Evolutionary conservation across 2,329 filamentous ascomycete genomes (phyloP).

Genomic region (Conoideocrella luteorostrata): DNA sequence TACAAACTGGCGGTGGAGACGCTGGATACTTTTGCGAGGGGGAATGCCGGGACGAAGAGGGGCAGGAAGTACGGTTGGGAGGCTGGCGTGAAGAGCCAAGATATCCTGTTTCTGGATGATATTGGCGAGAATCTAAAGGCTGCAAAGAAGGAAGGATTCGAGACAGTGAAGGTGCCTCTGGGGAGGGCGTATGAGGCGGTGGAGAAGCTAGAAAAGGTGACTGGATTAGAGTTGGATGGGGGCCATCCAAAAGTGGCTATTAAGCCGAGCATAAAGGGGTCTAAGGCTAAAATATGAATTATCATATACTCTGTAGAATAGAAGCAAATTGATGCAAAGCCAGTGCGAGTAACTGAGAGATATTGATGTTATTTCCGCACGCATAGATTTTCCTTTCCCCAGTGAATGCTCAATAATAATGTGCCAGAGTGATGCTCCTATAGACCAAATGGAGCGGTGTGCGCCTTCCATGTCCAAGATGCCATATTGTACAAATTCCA

Average conservation of each 20-base stretch:
- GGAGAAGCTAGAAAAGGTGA: conserved; percentile 67
- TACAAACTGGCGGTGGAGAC: conserved; percentile 67
- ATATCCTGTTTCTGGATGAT: conserved; percentile 85
- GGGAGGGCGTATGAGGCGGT: conserved; percentile 77
- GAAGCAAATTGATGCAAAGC: conserved; percentile 10
- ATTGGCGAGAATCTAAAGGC: conserved; percentile 90
- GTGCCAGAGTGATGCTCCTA: too few relatives aligned
- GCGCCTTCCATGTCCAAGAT: neutral
- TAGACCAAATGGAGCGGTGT: too few relatives aligned
- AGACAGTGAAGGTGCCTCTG: conserved; percentile 77
- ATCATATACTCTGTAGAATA: too few relatives aligned
- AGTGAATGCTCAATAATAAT: too few relatives aligned
- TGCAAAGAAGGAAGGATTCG: conserved; percentile 66
- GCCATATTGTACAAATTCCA: neutral
- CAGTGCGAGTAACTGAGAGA: too few relatives aligned
- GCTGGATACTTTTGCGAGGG: conserved; percentile 56
- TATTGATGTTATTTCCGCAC: too few relatives aligned
- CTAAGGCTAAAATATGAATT: conserved; percentile 38
- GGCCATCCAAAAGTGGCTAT: conserved; percentile 44
- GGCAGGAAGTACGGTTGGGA: conserved; percentile 37
- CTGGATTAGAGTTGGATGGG: conserved; percentile 58
- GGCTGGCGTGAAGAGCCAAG: conserved; percentile 49
- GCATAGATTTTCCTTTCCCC: too few relatives aligned
- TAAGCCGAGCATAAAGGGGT: conserved; percentile 26
- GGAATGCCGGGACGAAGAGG: conserved; percentile 36